Evolutionary conservation across 73 alveolate species (phyloP).

Genomic region (Strombidium stylifer): DNA sequence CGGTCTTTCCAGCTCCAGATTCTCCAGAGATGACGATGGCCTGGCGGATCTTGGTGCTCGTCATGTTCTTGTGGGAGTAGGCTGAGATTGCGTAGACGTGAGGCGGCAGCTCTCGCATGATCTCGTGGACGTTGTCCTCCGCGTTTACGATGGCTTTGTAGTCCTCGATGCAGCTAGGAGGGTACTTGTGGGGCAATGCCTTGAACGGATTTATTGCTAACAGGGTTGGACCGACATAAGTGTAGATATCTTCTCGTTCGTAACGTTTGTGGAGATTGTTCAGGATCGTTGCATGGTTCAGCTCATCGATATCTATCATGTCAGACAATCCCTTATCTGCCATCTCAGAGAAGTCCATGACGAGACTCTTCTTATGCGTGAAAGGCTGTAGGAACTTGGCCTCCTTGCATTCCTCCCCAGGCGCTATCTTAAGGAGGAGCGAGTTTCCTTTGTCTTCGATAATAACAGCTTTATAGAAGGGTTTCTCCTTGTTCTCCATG

Average conservation of each 20-base stretch:
- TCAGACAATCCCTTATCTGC: constrained; percentile 66
- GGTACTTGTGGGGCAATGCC: constrained; percentile 68
- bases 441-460: constrained; percentile 7
- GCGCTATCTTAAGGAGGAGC: constrained; percentile 9
- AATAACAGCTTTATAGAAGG: constrained; percentile 59
- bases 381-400: constrained; percentile 11
- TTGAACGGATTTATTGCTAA: constrained; percentile 94
- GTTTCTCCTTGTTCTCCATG: constrained; percentile 17
- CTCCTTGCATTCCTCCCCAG: constrained; percentile 2
- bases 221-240: constrained; percentile 96
- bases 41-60: constrained; percentile 74
- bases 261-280: constrained; percentile 81
- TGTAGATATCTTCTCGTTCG: constrained; percentile 79
- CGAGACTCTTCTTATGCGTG: neutral
- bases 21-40: constrained; percentile 99
- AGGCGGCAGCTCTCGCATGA: constrained; percentile 70
- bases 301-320: constrained; percentile 75
- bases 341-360: constrained; percentile 52
- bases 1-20: constrained; percentile 99
- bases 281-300: constrained; percentile 78
- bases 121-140: constrained; percentile 22
- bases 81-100: constrained; percentile 92
- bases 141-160: constrained; percentile 23
- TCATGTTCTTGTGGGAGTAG: constrained; percentile 77
- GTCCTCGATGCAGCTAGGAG: constrained; percentile 37